Evolutionary conservation across 225 moss, liverwort and hornwort genomes (phyloP).

Genomic region (Physcomitrium patens): DNA sequence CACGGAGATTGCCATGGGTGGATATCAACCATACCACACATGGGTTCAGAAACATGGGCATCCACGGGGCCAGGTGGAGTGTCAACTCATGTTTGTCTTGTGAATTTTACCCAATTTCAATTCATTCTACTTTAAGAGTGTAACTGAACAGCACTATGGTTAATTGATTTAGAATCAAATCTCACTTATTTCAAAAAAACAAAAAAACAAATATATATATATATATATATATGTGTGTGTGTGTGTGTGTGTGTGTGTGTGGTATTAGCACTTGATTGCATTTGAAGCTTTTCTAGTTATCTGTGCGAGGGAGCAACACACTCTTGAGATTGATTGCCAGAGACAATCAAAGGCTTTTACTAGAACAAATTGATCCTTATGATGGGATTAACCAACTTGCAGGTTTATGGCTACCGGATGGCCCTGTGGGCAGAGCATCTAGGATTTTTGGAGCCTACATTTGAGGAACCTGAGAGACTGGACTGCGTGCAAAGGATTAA

Average conservation of each 20-base stretch:
- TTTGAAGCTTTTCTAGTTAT: background rate
- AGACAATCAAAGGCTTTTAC: too few species aligned
- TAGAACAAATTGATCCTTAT: background rate
- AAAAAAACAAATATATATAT: too few species aligned
- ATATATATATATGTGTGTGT: too few species aligned
- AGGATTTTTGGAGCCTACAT: slow-evolving; percentile 43
- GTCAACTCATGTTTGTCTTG: background rate
- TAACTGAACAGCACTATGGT: background rate
- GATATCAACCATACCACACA: slow-evolving; percentile 64
- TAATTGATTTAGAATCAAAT: background rate
- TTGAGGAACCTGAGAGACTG: slow-evolving; percentile 51
- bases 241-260: too few species aligned
- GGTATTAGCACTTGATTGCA: too few species aligned
- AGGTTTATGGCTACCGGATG: slow-evolving; percentile 73
- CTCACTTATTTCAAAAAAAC: too few species aligned
- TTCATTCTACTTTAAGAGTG: background rate
- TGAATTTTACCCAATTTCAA: background rate
- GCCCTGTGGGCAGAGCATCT: slow-evolving; percentile 71
- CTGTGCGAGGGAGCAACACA: background rate
- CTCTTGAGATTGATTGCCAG: background rate
- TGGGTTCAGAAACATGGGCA: slow-evolving; percentile 44
- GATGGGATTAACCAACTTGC: background rate
- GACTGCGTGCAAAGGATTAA: slow-evolving; percentile 64
- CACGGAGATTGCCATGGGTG: slow-evolving; percentile 76
- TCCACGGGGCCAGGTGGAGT: slow-evolving; percentile 63